phyloP scores from a whole-genome alignment of 768 basidiomycete genomes.

The Leccinum obscurum region DNA sequence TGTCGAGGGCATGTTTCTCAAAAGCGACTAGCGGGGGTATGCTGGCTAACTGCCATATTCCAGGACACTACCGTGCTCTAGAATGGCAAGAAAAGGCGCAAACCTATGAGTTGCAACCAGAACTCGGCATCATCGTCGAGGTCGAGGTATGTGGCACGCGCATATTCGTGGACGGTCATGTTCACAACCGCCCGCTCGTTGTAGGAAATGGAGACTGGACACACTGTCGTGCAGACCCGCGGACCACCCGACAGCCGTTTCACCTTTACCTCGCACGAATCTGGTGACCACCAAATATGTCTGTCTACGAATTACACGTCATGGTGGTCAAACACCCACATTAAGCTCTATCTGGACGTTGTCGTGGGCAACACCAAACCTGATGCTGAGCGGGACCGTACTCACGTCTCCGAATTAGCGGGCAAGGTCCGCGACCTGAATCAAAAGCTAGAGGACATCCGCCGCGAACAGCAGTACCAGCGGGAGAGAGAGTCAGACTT shows the following conservation, averaged over 20 bases:
- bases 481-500: slow-evolving; percentile 92
- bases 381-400: slow-evolving; percentile 84
- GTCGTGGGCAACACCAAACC: slow-evolving; percentile 86
- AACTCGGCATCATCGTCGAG: slow-evolving; percentile 87
- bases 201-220: slow-evolving; percentile 83
- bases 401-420: slow-evolving; percentile 80
- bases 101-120: slow-evolving; percentile 65
- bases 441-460: slow-evolving; percentile 87
- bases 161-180: not conserved
- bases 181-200: not conserved
- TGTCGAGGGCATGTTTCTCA: slow-evolving; percentile 69
- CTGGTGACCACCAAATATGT: slow-evolving; percentile 97
- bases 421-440: slow-evolving; percentile 90
- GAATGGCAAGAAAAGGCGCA: slow-evolving; percentile 83
- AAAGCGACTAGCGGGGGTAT: not conserved
- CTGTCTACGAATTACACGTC: slow-evolving; percentile 90
- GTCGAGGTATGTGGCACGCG: slow-evolving; percentile 66
- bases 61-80: slow-evolving; percentile 90
- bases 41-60: slow-evolving; percentile 1
- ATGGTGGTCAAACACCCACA: slow-evolving; percentile 85
- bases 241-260: slow-evolving; percentile 90
- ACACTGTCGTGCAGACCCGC: slow-evolving; percentile 84
- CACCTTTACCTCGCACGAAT: slow-evolving; percentile 96
- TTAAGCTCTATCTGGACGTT: slow-evolving; percentile 93
- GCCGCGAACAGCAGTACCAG: slow-evolving; percentile 97